phyloP scores from a whole-genome alignment of 495 filamentous ascomycete genomes.

The Lophium mytilinum region DNA sequence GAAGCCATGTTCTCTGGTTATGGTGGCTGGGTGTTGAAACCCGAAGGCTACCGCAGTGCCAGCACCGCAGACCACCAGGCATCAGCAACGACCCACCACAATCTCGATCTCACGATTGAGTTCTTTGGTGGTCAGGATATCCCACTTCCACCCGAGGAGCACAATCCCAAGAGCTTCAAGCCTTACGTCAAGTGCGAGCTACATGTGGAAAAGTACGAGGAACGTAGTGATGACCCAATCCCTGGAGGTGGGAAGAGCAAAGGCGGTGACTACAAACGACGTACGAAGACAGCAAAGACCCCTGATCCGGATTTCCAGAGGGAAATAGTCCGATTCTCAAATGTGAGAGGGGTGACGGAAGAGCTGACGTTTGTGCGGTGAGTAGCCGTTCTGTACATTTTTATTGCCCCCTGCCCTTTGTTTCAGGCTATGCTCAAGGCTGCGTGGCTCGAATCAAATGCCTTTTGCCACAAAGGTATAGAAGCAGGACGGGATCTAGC shows the following conservation, averaged over 20 bases:
- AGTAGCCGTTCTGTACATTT: conserved; percentile 24
- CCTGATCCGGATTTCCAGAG: conserved; percentile 61
- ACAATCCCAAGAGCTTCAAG: conserved; percentile 52
- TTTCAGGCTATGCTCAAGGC: too few relatives aligned
- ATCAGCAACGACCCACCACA: conserved; percentile 32
- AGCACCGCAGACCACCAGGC: conserved; percentile 18
- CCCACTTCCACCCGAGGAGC: conserved; percentile 45
- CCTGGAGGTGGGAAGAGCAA: conserved; percentile 40
- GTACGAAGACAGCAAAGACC: conserved; percentile 53
- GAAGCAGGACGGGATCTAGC: background rate
- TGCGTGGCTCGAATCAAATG: too few relatives aligned
- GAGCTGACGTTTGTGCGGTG: conserved; percentile 74
- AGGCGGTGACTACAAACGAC: conserved; percentile 59
- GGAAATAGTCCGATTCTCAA: conserved; percentile 55
- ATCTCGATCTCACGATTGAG: conserved; percentile 45
- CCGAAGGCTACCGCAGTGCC: conserved; percentile 51
- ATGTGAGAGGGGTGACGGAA: conserved; percentile 58
- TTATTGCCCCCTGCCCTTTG: background rate
- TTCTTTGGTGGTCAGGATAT: conserved; percentile 51
- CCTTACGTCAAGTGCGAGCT: conserved; percentile 78
- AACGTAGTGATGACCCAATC: conserved; percentile 31
- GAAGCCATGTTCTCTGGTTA: conserved; percentile 82
- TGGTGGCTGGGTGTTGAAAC: conserved; percentile 79
- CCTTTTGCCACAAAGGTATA: too few relatives aligned
- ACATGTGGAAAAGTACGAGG: conserved; percentile 57